Percentiles rank a stretch among this genome's conserved stretches.
phyloP scores from a whole-genome alignment of 2,329 filamentous ascomycete species.

The Fusarium cyanostomum region DNA sequence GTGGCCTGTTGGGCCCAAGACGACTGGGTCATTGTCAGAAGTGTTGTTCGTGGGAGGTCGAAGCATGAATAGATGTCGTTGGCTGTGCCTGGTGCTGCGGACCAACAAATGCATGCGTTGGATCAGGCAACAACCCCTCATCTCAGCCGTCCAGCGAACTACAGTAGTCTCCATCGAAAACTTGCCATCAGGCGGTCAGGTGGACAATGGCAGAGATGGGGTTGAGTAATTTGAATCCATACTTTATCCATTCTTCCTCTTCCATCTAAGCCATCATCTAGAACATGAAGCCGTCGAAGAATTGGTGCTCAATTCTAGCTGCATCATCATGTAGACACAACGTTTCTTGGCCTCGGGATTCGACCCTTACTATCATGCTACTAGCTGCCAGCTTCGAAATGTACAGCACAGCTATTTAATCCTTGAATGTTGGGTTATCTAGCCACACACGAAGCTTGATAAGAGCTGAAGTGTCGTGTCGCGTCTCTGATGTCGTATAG shows the following conservation, averaged over 20 bases:
- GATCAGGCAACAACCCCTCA: constrained; percentile 4
- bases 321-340: not conserved
- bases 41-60: not conserved
- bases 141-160: too few species aligned
- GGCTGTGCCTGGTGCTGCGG: not conserved
- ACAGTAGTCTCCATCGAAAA: too few species aligned
- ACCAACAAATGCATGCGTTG: constrained; percentile 5
- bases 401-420: constrained; percentile 6
- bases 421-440: constrained; percentile 14
- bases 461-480: constrained; percentile 20
- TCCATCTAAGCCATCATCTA: too few species aligned
- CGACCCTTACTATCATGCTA: not conserved
- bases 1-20: constrained; percentile 23
- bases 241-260: not conserved
- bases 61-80: not conserved
- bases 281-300: too few species aligned
- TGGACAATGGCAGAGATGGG: too few species aligned
- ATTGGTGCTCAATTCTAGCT: too few species aligned
- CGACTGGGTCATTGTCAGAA: constrained; percentile 12
- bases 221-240: too few species aligned
- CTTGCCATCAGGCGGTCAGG: too few species aligned
- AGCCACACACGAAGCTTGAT: constrained; percentile 14
- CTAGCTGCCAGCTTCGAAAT: constrained; percentile 6
- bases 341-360: constrained; percentile 5
- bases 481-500: constrained; percentile 21